Conservation (phyloP, 495 filamentous ascomycete genomes). For the Cetradonia linearis region DNA sequence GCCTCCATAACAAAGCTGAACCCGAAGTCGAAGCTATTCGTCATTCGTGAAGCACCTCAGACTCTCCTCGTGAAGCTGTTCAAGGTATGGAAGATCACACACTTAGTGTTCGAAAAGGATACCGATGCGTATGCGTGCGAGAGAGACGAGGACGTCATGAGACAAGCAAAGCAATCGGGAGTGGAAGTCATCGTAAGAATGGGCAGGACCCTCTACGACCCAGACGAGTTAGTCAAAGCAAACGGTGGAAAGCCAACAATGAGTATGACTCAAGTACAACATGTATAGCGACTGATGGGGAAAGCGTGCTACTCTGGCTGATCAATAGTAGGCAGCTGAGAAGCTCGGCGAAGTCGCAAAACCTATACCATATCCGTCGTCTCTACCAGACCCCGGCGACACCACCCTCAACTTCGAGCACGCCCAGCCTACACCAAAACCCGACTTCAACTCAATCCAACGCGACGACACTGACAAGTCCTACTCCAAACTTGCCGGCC, state of each 20-base stretch:
- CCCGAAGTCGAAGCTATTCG: constrained; percentile 51
- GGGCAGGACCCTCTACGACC: constrained; percentile 58
- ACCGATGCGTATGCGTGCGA: constrained; percentile 57
- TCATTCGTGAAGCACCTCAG: constrained; percentile 57
- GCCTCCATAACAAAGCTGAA: constrained; percentile 51
- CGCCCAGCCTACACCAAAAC: constrained; percentile 31
- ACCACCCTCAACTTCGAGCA: constrained; percentile 46
- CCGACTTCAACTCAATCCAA: constrained; percentile 46
- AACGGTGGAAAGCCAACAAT: constrained; percentile 59
- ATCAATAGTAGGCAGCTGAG: constrained; percentile 26
- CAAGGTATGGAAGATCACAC: constrained; percentile 55
- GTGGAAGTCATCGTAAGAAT: constrained; percentile 49
- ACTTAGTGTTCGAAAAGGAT: constrained; percentile 66
- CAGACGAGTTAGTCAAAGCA: constrained; percentile 51
- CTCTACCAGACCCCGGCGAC: constrained; percentile 51
- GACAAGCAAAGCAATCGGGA: constrained; percentile 48
- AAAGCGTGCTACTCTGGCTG: neutral
- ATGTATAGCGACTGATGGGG: constrained; percentile 26
- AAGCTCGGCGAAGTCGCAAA: constrained; percentile 44
- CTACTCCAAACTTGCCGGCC: constrained; percentile 49
- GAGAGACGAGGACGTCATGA: constrained; percentile 44
- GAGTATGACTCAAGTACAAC: constrained; percentile 52
- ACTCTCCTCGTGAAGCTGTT: constrained; percentile 57
- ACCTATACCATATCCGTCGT: constrained; percentile 44
- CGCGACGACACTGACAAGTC: constrained; percentile 39